Evolutionary conservation across 192 early-diverging fungal genomes (phyloP).

Genomic region (Backusella tarrabulga): DNA sequence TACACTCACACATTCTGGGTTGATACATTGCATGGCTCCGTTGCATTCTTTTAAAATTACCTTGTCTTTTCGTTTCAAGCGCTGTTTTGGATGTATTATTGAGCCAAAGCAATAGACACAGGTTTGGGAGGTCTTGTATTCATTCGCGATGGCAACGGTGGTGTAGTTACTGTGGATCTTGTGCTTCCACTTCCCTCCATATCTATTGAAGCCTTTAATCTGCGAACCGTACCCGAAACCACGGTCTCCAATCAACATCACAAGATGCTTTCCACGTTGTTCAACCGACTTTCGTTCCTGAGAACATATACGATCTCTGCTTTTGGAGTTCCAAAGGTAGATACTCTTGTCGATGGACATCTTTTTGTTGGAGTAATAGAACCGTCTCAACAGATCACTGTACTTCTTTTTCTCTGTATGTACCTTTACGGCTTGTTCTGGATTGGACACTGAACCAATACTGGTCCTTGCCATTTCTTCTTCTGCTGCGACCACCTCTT

Average conservation of each 20-base stretch:
- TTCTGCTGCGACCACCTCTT: background rate
- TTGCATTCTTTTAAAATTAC: background rate
- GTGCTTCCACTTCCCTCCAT: too few species aligned
- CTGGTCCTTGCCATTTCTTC: too few species aligned
- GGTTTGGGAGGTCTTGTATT: background rate
- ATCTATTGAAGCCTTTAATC: background rate
- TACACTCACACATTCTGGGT: background rate
- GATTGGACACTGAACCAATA: too few species aligned
- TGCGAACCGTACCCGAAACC: background rate
- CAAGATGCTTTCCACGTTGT: background rate
- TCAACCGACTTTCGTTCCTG: background rate
- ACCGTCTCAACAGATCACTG: too few species aligned
- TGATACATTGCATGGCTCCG: background rate
- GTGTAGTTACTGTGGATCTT: too few species aligned
- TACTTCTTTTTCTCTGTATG: too few species aligned
- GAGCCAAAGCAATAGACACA: background rate
- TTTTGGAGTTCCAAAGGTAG: too few species aligned
- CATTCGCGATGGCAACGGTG: too few species aligned
- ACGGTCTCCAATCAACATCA: background rate
- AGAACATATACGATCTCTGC: too few species aligned
- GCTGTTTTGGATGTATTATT: background rate
- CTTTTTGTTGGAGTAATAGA: too few species aligned
- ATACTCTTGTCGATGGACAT: too few species aligned
- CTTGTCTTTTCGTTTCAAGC: background rate
- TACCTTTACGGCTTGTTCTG: too few species aligned